Evolutionary conservation across 164 flowering plant genomes (phyloP).

Genomic region (Akebia trifoliata): DNA sequence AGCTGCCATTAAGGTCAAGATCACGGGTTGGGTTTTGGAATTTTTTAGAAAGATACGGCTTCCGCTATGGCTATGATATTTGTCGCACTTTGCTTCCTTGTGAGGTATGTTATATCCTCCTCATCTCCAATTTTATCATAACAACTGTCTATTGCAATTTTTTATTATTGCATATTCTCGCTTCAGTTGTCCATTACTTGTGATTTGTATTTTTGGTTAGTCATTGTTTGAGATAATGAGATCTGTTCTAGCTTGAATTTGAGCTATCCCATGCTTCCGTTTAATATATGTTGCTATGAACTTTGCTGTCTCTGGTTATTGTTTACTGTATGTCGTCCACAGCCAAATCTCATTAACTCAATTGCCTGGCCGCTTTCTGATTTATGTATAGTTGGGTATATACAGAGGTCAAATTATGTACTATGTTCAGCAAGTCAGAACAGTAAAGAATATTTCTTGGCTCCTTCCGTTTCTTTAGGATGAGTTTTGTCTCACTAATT

Average conservation of each 20-base stretch:
- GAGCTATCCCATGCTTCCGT: neutral
- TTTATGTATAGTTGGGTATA: neutral
- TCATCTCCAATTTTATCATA: conserved; percentile 1
- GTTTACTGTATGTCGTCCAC: neutral
- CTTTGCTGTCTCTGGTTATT: neutral
- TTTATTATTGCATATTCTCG: neutral
- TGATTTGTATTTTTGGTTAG: neutral
- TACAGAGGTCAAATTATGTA: neutral
- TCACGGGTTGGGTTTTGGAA: conserved; percentile 51
- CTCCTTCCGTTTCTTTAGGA: neutral
- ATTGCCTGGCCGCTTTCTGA: neutral
- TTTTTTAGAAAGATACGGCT: conserved; percentile 82
- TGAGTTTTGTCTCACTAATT: neutral
- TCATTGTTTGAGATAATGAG: neutral
- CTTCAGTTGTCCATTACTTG: neutral
- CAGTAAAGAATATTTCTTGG: neutral
- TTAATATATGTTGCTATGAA: neutral
- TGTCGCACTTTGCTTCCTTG: conserved; percentile 68
- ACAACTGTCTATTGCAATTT: neutral
- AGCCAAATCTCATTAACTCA: neutral
- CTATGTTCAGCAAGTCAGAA: neutral
- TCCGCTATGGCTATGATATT: conserved; percentile 41
- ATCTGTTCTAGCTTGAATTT: neutral
- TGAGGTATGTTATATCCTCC: conserved; percentile 50
- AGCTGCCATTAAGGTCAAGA: conserved; percentile 38